Evolutionary conservation across 2,329 filamentous ascomycete genomes (phyloP).

Genomic region (Sporothrix euskadiensis): DNA sequence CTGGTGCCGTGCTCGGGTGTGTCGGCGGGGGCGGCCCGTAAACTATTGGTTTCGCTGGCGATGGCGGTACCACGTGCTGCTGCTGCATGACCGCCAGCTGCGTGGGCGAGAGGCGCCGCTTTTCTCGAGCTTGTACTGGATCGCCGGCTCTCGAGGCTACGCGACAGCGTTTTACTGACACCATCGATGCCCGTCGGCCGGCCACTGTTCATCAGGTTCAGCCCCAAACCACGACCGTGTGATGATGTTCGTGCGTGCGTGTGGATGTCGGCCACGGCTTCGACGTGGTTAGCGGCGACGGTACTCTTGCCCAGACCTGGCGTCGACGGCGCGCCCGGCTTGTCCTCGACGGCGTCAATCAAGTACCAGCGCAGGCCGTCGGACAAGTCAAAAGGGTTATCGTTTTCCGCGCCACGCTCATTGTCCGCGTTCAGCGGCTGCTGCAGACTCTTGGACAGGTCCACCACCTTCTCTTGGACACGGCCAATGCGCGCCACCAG

Average conservation of each 20-base stretch:
- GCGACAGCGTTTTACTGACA: conserved; percentile 76
- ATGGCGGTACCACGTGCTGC: conserved; percentile 51
- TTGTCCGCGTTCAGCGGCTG: conserved; percentile 53
- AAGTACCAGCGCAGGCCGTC: conserved; percentile 96
- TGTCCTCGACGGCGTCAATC: conserved; percentile 90
- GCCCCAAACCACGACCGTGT: conserved; percentile 20
- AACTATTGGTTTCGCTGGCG: conserved; percentile 60
- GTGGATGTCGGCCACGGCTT: conserved; percentile 74
- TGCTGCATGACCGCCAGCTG: conserved; percentile 24
- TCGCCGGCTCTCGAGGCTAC: conserved; percentile 86
- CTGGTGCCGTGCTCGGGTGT: conserved; percentile 39
- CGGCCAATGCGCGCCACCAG: conserved; percentile 91
- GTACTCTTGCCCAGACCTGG: conserved; percentile 90
- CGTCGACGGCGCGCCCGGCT: conserved; percentile 85
- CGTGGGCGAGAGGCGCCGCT: conserved; percentile 51
- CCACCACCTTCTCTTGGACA: conserved; percentile 89
- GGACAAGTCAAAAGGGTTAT: conserved; percentile 95
- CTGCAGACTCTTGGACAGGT: conserved; percentile 76
- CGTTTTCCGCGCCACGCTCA: conserved; percentile 60
- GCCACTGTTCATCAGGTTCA: conserved; percentile 35
- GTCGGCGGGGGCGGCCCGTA: conserved; percentile 51
- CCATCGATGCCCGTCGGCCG: conserved; percentile 64
- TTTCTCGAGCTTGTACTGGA: conserved; percentile 86
- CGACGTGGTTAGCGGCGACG: conserved; percentile 82
- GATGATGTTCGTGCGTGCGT: conserved; percentile 47